Evolutionary conservation across 306 rosid species (phyloP).

Genomic region (Vachellia pachyceras): DNA sequence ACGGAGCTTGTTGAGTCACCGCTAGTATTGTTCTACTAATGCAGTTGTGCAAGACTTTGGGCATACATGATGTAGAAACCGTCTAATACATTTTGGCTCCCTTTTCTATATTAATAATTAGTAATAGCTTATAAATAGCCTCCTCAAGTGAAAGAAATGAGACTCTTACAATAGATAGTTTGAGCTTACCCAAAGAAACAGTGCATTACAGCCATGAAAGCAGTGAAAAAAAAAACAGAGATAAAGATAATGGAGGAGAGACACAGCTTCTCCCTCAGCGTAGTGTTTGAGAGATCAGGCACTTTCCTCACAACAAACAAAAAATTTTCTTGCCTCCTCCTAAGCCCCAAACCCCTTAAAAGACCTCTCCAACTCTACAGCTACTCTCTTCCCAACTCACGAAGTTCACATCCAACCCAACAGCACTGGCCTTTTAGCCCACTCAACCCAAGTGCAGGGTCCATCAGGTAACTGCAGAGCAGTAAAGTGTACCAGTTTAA

Average conservation of each 20-base stretch:
- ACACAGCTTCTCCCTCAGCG: neutral
- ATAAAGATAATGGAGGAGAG: neutral
- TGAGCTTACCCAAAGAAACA: neutral
- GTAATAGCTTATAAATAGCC: neutral
- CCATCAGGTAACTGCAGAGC: constrained; percentile 12
- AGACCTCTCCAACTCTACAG: neutral
- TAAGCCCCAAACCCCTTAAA: neutral
- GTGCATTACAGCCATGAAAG: neutral
- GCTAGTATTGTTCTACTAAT: constrained; percentile 5
- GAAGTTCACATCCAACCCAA: neutral
- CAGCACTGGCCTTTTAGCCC: neutral
- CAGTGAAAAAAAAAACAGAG: neutral
- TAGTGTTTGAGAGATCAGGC: neutral
- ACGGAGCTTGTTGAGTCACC: constrained; percentile 29
- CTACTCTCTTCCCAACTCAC: neutral
- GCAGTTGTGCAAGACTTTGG: constrained; percentile 24
- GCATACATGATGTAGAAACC: constrained; percentile 15
- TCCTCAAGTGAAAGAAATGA: neutral
- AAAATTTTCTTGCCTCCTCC: neutral
- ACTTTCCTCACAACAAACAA: neutral
- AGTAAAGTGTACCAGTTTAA: constrained; percentile 6
- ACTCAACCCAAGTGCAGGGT: neutral
- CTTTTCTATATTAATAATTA: neutral
- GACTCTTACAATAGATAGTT: neutral
- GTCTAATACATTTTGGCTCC: too few species aligned